Percentiles rank a stretch among this genome's conserved stretches.
phyloP scores from a whole-genome alignment of 805 yeast genomes.

The Cyberlindnera maclurae region DNA sequence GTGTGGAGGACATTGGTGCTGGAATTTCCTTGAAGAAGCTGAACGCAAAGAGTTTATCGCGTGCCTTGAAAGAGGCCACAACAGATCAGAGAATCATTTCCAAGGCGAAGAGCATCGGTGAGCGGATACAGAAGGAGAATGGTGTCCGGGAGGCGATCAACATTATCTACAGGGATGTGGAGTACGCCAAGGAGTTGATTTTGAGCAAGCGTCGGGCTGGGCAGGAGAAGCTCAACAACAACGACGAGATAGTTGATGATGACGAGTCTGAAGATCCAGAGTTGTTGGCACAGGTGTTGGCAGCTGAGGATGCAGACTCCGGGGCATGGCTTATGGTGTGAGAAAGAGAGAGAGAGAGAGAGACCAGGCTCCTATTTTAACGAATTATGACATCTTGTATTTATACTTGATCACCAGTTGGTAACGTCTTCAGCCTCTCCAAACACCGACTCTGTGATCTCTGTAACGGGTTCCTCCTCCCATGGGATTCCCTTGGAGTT shows the following conservation, averaged over 20 bases:
- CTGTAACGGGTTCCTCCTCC: conserved; percentile 36
- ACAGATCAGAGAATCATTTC: conserved; percentile 58
- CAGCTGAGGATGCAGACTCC: conserved; percentile 5
- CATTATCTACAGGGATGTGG: conserved; percentile 70
- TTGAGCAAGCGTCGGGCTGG: conserved; percentile 31
- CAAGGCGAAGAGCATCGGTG: conserved; percentile 59
- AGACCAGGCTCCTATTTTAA: no score
- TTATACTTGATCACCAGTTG: conserved; percentile 52
- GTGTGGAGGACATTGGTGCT: conserved; percentile 85
- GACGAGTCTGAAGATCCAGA: no score
- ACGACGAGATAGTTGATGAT: no score
- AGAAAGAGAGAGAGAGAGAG: no score
- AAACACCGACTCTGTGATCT: conserved; percentile 57
- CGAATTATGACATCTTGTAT: neutral
- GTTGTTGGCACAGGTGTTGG: neutral
- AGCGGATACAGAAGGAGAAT: conserved; percentile 58
- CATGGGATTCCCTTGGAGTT: conserved; percentile 36
- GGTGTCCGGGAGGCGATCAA: conserved; percentile 78
- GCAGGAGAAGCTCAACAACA: neutral
- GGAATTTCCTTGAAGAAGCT: conserved; percentile 69
- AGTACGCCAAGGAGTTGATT: conserved; percentile 61
- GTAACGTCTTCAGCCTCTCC: conserved; percentile 96
- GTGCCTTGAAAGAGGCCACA: conserved; percentile 65
- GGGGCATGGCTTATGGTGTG: conserved; percentile 19
- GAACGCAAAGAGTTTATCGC: conserved; percentile 52